Evolutionary conservation across 148 eudicot genomes (phyloP).

Genomic region (Fagopyrum esculentum): DNA sequence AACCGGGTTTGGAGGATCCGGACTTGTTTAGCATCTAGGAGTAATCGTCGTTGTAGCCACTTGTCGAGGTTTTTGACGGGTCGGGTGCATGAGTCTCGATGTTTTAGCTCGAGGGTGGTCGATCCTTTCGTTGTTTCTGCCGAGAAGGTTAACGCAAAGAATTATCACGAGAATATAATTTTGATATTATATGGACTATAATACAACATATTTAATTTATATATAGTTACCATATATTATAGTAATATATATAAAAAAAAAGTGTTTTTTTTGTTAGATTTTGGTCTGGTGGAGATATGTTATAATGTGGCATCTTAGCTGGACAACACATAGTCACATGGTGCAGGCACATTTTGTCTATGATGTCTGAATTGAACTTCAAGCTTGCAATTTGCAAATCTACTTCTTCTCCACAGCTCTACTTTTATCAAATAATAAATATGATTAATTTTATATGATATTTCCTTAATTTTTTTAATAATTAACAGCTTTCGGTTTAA

Average conservation of each 20-base stretch:
- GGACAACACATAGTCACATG: neutral
- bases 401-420: too few species aligned
- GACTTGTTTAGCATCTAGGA: constrained; percentile 43
- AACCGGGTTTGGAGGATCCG: constrained; percentile 45
- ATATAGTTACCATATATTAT: too few species aligned
- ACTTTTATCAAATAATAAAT: too few species aligned
- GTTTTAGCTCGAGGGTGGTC: constrained; percentile 60
- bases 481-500: too few species aligned
- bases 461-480: too few species aligned
- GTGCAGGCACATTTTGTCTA: neutral
- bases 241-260: too few species aligned
- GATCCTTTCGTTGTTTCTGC: constrained; percentile 35
- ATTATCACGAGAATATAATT: neutral
- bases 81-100: constrained; percentile 35
- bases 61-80: constrained; percentile 21
- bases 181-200: neutral
- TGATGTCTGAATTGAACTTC: too few species aligned
- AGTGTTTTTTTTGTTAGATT: too few species aligned
- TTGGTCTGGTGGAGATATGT: too few species aligned
- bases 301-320: neutral
- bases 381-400: too few species aligned
- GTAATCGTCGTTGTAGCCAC: constrained; percentile 34
- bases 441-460: too few species aligned
- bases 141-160: neutral
- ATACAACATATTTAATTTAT: neutral